phyloP scores from a whole-genome alignment of 2,329 filamentous ascomycete genomes.

The Alternaria tenuissima region DNA sequence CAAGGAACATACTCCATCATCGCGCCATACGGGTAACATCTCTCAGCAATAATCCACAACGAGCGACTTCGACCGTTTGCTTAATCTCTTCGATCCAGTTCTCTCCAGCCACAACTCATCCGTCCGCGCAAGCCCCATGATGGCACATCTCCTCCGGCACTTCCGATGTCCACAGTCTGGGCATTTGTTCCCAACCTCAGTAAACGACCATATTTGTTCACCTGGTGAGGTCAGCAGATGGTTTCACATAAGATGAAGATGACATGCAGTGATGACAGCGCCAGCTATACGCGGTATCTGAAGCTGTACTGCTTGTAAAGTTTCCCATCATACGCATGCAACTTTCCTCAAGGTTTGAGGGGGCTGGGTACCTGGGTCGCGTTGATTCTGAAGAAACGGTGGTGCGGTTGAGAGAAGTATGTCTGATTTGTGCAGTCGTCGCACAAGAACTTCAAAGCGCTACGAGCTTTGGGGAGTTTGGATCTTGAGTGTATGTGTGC shows the following conservation, averaged over 20 bases:
- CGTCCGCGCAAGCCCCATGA: neutral
- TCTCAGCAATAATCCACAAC: neutral
- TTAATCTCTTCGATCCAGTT: neutral
- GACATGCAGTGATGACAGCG: slow-evolving; percentile 1
- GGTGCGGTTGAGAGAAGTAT: neutral
- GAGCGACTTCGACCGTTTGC: neutral
- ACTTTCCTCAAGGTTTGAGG: neutral
- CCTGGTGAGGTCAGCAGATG: neutral
- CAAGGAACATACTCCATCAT: neutral
- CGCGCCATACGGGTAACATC: neutral
- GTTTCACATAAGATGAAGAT: fast-evolving
- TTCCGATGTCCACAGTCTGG: slow-evolving; percentile 7
- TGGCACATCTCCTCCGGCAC: slow-evolving; percentile 9
- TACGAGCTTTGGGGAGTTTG: neutral
- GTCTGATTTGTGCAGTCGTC: neutral
- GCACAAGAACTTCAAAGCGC: neutral
- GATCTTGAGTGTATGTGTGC: neutral
- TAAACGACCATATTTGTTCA: neutral
- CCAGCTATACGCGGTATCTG: slow-evolving; percentile 3
- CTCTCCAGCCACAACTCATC: slow-evolving; percentile 13
- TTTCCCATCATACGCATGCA: slow-evolving; percentile 5
- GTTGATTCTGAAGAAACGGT: neutral
- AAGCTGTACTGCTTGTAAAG: neutral
- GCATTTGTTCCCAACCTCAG: slow-evolving; percentile 4
- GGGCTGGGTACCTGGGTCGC: neutral